A percentile compares a stretch with the other conserved stretches of the same genome.
These are phyloP conservation scores for Bipolaris oryzae DNA, from an alignment of 2,329 filamentous ascomycete species.

Conservation along the genomic window DNA sequence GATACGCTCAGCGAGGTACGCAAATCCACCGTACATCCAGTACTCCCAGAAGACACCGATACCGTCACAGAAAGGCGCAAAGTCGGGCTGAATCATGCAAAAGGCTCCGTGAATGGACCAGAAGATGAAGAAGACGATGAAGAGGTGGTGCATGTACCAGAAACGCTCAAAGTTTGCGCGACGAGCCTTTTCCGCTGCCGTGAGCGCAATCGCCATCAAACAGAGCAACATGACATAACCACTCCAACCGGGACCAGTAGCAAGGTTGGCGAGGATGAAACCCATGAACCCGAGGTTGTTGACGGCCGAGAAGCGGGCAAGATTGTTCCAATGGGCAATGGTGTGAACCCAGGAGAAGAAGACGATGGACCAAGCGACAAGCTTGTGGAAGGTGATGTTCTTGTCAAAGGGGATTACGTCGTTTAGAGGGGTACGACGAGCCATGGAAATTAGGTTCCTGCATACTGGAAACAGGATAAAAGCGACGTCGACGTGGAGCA, in stretches of 20 bases:
- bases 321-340: slow-evolving; percentile 86
- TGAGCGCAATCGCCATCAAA: slow-evolving; percentile 78
- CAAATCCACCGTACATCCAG: slow-evolving; percentile 83
- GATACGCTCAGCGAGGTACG: slow-evolving; percentile 79
- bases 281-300: slow-evolving; percentile 79
- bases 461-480: slow-evolving; percentile 82
- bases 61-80: slow-evolving; percentile 76
- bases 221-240: slow-evolving; percentile 83
- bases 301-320: slow-evolving; percentile 75
- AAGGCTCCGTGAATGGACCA: slow-evolving; percentile 90
- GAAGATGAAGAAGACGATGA: slow-evolving; percentile 87
- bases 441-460: slow-evolving; percentile 80
- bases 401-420: slow-evolving; percentile 89
- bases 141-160: slow-evolving; percentile 90
- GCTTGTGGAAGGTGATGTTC: slow-evolving; percentile 88
- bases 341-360: slow-evolving; percentile 89
- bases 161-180: slow-evolving; percentile 86
- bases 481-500: slow-evolving; percentile 81
- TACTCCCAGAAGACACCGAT: slow-evolving; percentile 88
- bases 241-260: slow-evolving; percentile 82
- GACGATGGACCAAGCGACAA: slow-evolving; percentile 83
- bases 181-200: slow-evolving; percentile 76
- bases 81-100: slow-evolving; percentile 88
- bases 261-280: slow-evolving; percentile 76
- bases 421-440: slow-evolving; percentile 80